Percentiles rank a stretch among this genome's conserved stretches.
Conservation (phyloP, 1,139 yeast species). For the Taphrina wiesneri region DNA sequence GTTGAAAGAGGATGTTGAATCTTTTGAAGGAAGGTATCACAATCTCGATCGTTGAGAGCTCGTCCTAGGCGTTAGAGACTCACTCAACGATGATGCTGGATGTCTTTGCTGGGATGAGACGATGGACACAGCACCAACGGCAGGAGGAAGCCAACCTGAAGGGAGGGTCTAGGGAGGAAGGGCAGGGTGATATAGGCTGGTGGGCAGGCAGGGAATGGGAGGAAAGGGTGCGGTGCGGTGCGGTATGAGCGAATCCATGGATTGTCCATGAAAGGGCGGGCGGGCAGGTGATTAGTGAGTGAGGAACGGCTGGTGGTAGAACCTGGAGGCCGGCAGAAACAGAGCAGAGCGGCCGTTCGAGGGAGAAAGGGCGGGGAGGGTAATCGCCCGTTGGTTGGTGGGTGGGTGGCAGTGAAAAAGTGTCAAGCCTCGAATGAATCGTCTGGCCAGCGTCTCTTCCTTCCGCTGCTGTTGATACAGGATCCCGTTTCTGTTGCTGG, state of each 20-base stretch:
- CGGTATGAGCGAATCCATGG: conserved; percentile 1
- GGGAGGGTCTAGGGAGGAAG: not conserved
- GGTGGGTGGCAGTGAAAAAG: too few species aligned
- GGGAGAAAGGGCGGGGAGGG: conserved; percentile 1
- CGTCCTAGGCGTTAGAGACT: too few species aligned
- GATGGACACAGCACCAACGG: too few species aligned
- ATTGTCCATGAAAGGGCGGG: not conserved
- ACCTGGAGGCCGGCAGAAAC: not conserved
- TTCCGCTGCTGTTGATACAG: too few species aligned
- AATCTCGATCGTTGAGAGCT: not conserved
- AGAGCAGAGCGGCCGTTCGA: not conserved
- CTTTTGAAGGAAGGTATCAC: not conserved
- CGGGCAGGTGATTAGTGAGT: conserved; percentile 1
- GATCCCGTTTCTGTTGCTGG: not conserved
- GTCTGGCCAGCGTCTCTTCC: too few species aligned
- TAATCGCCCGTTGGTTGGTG: not conserved
- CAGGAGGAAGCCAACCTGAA: too few species aligned
- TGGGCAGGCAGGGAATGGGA: not conserved
- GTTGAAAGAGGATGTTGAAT: not conserved
- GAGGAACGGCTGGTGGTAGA: not conserved
- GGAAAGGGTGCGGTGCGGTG: not conserved
- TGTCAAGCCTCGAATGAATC: too few species aligned
- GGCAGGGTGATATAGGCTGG: not conserved
- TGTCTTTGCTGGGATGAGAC: too few species aligned
- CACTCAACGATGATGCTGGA: too few species aligned